phyloP scores from a whole-genome alignment of 2,329 filamentous ascomycete genomes.

The Colletotrichum magnum region DNA sequence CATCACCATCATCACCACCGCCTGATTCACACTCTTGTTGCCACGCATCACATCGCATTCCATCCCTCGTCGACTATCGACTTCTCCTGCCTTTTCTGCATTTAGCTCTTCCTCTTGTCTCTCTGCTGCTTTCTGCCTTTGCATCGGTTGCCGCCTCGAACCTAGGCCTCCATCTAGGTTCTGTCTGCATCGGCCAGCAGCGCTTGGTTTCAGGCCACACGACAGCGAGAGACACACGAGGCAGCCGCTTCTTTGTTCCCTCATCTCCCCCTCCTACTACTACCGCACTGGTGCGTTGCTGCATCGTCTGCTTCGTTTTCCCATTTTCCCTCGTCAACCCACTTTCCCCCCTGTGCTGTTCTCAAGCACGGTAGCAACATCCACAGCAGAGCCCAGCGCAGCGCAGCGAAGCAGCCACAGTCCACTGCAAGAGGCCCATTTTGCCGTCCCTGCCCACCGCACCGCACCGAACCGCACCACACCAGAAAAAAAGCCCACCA shows the following conservation, averaged over 20 bases:
- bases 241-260: constrained; percentile 19
- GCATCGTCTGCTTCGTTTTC: background rate
- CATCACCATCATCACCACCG: background rate
- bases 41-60: constrained; percentile 5
- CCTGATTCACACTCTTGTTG: constrained; percentile 3
- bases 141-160: background rate
- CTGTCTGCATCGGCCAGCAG: too few relatives aligned
- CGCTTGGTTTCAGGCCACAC: background rate
- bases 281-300: constrained; percentile 2
- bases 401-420: background rate
- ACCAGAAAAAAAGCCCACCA: constrained; percentile 37
- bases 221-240: background rate
- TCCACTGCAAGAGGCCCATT: constrained; percentile 19
- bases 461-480: constrained; percentile 28
- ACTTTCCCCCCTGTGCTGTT: background rate
- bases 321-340: background rate
- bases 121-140: background rate
- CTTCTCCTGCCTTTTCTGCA: background rate
- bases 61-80: constrained; percentile 3
- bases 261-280: background rate
- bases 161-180: too few relatives aligned
- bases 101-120: background rate
- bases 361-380: constrained; percentile 10
- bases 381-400: background rate
- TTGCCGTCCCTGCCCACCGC: constrained; percentile 21